These are phyloP conservation scores for Schwanniomyces vanrijiae DNA, from an alignment of 805 yeast species.

Conservation along the genomic window DNA sequence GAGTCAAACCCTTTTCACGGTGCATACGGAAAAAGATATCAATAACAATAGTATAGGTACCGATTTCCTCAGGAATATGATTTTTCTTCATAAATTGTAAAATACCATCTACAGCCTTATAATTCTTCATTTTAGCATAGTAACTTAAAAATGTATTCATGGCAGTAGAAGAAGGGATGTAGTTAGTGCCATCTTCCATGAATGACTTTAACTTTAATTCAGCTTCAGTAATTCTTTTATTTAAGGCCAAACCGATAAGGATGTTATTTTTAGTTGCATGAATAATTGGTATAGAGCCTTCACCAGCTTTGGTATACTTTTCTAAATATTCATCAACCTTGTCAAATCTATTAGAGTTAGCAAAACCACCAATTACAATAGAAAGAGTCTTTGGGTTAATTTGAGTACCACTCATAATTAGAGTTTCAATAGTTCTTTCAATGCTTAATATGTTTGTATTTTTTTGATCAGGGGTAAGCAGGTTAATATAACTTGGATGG, in stretches of 20 bases:
- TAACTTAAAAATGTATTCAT: slow-evolving; percentile 52
- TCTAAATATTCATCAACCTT: slow-evolving; percentile 44
- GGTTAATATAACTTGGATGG: slow-evolving; percentile 24
- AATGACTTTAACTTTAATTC: slow-evolving; percentile 40
- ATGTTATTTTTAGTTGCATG: slow-evolving; percentile 44
- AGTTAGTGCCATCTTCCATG: slow-evolving; percentile 28
- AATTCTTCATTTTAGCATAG: slow-evolving; percentile 41
- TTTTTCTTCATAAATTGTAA: slow-evolving; percentile 41
- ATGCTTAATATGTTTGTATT: slow-evolving; percentile 19
- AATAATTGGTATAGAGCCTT: slow-evolving; percentile 28
- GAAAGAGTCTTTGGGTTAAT: slow-evolving; percentile 52
- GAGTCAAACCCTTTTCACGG: slow-evolving; percentile 41
- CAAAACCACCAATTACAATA: slow-evolving; percentile 47
- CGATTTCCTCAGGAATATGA: slow-evolving; percentile 53
- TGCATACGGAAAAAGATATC: slow-evolving; percentile 52
- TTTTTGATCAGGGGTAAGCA: slow-evolving; percentile 29
- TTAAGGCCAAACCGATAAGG: slow-evolving; percentile 43
- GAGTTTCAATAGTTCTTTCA: slow-evolving; percentile 30
- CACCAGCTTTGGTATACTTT: slow-evolving; percentile 19
- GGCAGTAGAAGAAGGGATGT: slow-evolving; percentile 45
- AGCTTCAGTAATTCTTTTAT: slow-evolving; percentile 44
- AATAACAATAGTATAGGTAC: slow-evolving; percentile 61
- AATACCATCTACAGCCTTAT: slow-evolving; percentile 50
- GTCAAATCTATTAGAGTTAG: slow-evolving; percentile 38
- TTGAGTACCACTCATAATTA: slow-evolving; percentile 21